phyloP scores from a whole-genome alignment of 305 asterid species.

The Fraxinus baroniana region DNA sequence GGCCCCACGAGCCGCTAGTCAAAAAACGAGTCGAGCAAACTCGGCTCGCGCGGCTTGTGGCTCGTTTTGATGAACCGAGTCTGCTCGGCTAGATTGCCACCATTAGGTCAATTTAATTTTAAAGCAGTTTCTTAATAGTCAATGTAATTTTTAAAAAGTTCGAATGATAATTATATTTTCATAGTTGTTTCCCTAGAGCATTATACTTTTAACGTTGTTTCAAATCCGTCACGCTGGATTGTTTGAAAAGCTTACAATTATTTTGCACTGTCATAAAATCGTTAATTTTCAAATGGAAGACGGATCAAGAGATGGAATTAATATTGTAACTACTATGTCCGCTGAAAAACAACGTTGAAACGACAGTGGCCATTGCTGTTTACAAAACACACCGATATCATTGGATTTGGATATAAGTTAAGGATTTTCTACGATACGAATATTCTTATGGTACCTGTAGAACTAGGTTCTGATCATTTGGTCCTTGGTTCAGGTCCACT shows the following conservation, averaged over 20 bases:
- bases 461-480: conserved; percentile 85
- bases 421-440: conserved; percentile 12
- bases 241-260: not conserved
- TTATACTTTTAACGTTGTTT: not conserved
- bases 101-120: too few species aligned
- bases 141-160: not conserved
- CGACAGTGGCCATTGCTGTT: not conserved
- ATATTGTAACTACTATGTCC: not conserved
- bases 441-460: conserved; percentile 57
- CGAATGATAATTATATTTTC: not conserved
- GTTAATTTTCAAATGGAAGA: not conserved
- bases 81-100: too few species aligned
- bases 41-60: too few species aligned
- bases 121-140: not conserved
- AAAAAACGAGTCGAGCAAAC: too few species aligned
- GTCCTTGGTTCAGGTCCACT: conserved; percentile 91
- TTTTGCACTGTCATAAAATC: not conserved
- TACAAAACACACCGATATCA: not conserved
- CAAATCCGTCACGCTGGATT: not conserved
- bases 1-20: too few species aligned
- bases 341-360: not conserved
- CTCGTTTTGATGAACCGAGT: too few species aligned
- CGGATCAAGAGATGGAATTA: not conserved
- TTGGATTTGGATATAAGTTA: not conserved
- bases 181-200: not conserved